phyloP scores from a whole-genome alignment of 1,139 yeast genomes.

The Suhomyces atakaporum region DNA sequence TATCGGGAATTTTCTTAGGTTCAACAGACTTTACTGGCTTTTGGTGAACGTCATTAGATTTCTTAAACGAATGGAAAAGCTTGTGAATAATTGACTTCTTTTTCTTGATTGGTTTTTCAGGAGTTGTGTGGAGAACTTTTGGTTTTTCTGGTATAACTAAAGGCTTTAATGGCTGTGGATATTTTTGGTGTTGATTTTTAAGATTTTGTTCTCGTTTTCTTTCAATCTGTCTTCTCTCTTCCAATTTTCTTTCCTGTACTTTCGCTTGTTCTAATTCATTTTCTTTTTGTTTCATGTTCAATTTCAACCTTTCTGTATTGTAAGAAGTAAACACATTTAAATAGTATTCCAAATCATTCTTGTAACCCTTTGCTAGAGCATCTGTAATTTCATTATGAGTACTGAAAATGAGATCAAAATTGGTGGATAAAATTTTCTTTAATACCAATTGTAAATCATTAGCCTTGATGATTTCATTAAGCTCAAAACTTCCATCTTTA shows the following conservation, averaged over 20 bases:
- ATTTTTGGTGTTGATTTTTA: too few relatives aligned
- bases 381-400: conserved; percentile 26
- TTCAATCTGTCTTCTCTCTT: neutral
- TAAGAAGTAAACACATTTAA: conserved; percentile 16
- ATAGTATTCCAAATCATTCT: conserved; percentile 27
- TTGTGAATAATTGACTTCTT: conserved; percentile 24
- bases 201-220: neutral
- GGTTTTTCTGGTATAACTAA: neutral
- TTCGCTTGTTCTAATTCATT: neutral
- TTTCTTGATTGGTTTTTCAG: conserved; percentile 7
- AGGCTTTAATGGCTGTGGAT: too few relatives aligned
- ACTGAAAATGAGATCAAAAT: conserved; percentile 24
- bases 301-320: conserved; percentile 10
- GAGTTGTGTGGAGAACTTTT: neutral
- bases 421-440: conserved; percentile 24
- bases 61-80: conserved; percentile 21
- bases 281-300: conserved; percentile 5
- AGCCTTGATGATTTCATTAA: conserved; percentile 27
- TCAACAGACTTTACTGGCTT: too few relatives aligned
- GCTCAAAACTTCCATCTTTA: conserved; percentile 23
- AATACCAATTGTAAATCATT: conserved; percentile 26
- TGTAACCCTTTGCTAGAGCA: conserved; percentile 25
- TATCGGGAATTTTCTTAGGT: conserved; percentile 18
- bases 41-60: too few relatives aligned
- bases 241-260: neutral